Percentiles rank a stretch among this genome's conserved stretches.
phyloP scores from a whole-genome alignment of 2,329 filamentous ascomycete species.

The Colletotrichum sp. region DNA sequence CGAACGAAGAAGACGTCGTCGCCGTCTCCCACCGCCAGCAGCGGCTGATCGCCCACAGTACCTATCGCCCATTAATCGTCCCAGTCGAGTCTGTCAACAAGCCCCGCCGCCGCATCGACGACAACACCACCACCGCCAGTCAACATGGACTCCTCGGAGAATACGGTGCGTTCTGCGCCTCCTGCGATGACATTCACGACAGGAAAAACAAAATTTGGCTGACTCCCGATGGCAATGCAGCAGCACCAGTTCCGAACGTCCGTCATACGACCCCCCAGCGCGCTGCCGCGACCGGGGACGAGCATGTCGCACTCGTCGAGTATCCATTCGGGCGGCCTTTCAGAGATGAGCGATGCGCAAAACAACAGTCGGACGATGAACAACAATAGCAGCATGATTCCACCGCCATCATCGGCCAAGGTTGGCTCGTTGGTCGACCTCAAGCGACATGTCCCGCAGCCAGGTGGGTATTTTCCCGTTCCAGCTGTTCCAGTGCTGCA shows the following conservation, averaged over 20 bases:
- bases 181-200: not conserved
- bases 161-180: slow-evolving; percentile 31
- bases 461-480: slow-evolving; percentile 40
- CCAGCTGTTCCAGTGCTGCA: not conserved
- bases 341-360: slow-evolving; percentile 66
- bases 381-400: slow-evolving; percentile 42
- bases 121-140: slow-evolving; percentile 24
- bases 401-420: slow-evolving; percentile 37
- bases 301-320: not conserved
- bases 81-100: not conserved
- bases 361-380: slow-evolving; percentile 53
- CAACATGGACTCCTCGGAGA: slow-evolving; percentile 40
- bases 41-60: slow-evolving; percentile 36
- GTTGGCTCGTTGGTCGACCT: slow-evolving; percentile 31
- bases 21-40: slow-evolving; percentile 30
- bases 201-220: not conserved
- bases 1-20: not conserved
- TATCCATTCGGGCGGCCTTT: slow-evolving; percentile 41
- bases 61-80: slow-evolving; percentile 32
- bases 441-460: slow-evolving; percentile 56
- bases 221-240: not conserved
- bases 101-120: slow-evolving; percentile 23
- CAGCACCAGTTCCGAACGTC: slow-evolving; percentile 25
- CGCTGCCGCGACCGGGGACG: slow-evolving; percentile 23
- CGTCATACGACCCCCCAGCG: slow-evolving; percentile 23